phyloP scores from a whole-genome alignment of 176 grass and related monocot genomes.

The Aegilops speltoides region DNA sequence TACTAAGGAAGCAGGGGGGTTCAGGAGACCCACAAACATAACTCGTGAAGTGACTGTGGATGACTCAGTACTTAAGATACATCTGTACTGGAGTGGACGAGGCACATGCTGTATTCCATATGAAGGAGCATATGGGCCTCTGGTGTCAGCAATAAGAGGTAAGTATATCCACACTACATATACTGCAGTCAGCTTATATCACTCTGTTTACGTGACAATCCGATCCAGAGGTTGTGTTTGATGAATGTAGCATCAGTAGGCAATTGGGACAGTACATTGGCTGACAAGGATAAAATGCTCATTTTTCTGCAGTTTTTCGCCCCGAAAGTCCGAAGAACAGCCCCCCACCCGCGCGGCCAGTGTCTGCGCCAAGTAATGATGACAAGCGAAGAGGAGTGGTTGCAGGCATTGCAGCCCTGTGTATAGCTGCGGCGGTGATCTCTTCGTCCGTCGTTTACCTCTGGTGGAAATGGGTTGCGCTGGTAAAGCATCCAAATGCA shows the following conservation, averaged over 20 bases:
- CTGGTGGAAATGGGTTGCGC: slow-evolving; percentile 56
- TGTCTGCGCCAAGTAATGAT: slow-evolving; percentile 2
- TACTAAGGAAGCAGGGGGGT: slow-evolving; percentile 26
- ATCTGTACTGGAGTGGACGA: slow-evolving; percentile 60
- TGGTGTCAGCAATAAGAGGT: slow-evolving; percentile 63
- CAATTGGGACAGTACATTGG: not conserved
- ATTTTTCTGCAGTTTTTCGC: slow-evolving; percentile 14
- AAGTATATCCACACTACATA: not conserved
- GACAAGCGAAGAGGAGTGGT: slow-evolving; percentile 39
- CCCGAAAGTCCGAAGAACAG: not conserved
- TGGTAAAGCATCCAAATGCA: slow-evolving; percentile 30
- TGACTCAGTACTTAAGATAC: slow-evolving; percentile 32
- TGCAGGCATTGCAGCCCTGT: slow-evolving; percentile 50
- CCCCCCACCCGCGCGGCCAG: not conserved
- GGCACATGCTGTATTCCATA: slow-evolving; percentile 54
- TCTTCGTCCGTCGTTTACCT: slow-evolving; percentile 50
- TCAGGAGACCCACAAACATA: slow-evolving; percentile 21
- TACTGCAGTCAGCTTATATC: not conserved
- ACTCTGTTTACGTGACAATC: not conserved
- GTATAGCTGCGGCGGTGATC: slow-evolving; percentile 35
- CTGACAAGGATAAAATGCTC: slow-evolving; percentile 14
- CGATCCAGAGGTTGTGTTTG: not conserved
- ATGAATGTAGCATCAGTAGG: not conserved
- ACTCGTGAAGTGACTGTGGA: slow-evolving; percentile 11
- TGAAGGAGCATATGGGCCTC: slow-evolving; percentile 54